Percentiles rank a stretch among this genome's conserved stretches.
Evolutionary conservation across 2,329 filamentous ascomycete genomes (phyloP).

Genomic region (Fusarium sp.): DNA sequence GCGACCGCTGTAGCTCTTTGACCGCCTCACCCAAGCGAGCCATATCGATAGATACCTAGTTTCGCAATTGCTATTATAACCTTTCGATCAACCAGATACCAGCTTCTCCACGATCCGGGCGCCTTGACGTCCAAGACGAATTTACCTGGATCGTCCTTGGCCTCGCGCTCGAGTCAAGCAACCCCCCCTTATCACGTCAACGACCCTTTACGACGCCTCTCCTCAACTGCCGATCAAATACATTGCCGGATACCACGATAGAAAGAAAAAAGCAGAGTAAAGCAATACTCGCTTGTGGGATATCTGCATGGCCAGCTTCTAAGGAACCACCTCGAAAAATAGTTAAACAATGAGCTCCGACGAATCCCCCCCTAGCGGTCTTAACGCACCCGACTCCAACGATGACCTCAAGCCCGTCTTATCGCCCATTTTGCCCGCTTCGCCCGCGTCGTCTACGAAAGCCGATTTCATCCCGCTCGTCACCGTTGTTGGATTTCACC

Average conservation of each 20-base stretch:
- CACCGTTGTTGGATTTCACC: conserved; percentile 87
- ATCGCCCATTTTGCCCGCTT: conserved; percentile 53
- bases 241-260: neutral
- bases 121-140: conserved; percentile 29
- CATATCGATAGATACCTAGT: conserved; percentile 12
- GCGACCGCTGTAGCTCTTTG: conserved; percentile 5
- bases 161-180: conserved; percentile 18
- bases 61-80: conserved; percentile 6
- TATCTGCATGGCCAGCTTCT: conserved; percentile 45
- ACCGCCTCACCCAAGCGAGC: conserved; percentile 5
- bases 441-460: conserved; percentile 52
- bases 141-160: conserved; percentile 2
- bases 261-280: neutral
- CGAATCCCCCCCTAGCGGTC: conserved; percentile 44
- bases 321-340: conserved; percentile 4
- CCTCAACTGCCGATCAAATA: conserved; percentile 12
- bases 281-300: conserved; percentile 6
- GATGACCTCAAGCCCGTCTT: conserved; percentile 51
- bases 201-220: conserved; percentile 3
- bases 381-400: conserved; percentile 43
- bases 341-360: conserved; percentile 50
- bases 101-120: conserved; percentile 15
- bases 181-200: conserved; percentile 28
- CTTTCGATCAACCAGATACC: neutral
- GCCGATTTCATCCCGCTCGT: conserved; percentile 76